Base-by-base conservation (phyloP, 169 alveolate species). In the Plasmodium falciparum region DNA sequence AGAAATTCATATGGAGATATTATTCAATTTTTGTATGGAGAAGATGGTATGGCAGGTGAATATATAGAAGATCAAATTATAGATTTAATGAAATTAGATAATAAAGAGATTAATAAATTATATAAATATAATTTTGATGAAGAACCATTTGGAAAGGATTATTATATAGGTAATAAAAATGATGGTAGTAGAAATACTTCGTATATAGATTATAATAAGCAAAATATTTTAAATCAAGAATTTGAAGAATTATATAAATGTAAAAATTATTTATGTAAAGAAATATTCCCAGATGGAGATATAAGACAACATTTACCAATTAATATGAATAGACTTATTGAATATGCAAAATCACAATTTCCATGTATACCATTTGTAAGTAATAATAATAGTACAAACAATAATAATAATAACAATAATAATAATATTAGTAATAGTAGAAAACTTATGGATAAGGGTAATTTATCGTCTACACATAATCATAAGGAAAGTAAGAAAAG, bases 31-130 rank as follows among this genome's bases (percentile, higher is more conserved):
- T 94, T 98, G 33, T 99, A 99, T 95, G 99, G 99, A n/a, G 99
- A 99, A 94, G 99, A 99, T 92, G 99, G 99, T 72, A 98, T 99
- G 99, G 99, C 99, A 11, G 99, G 99, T 24, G 99, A 98, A 90
- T 98, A 94, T 93, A 98, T 99, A 43, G 99, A 99, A 93, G 99
- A 98, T 95, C 98, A 98, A 91, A 96, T 93, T 58, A 89, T 98
- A 22, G 99, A 97, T 83, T 89, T 97, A 80, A 93, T 98, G 92
- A 96, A 95, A 80, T 85, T 98, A 95, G 98, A 98, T 88, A 95
- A 97, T 92, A 95, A 93, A 56, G 95, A 96, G 78, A 94, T 98
- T 47, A 91, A 92, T 59, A 69, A 96, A 12, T 56, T 92, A 56
- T 95, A 90, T 45, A 69, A 73, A 50, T 97, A 96, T 83, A 94